Conservation (phyloP, 352 stramenopile species). For the Pythium folliculosum region DNA sequence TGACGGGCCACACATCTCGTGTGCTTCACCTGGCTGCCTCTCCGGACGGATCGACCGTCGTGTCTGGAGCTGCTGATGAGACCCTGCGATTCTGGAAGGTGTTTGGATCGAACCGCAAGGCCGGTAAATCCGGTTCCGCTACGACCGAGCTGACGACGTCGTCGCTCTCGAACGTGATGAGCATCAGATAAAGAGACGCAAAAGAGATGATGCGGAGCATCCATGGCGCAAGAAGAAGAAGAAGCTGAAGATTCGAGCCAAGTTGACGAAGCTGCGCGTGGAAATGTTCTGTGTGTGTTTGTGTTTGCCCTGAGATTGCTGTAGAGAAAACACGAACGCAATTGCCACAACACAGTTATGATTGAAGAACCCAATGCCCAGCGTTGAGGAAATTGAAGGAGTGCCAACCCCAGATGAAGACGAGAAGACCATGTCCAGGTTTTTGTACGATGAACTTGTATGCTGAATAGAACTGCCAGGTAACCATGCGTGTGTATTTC, state of each 20-base stretch:
- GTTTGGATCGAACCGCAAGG: slow-evolving; percentile 91
- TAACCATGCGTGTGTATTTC: slow-evolving; percentile 1
- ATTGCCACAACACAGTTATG: not conserved
- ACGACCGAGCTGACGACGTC: slow-evolving; percentile 60
- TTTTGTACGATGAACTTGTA: slow-evolving; percentile 31
- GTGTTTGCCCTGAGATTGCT: slow-evolving; percentile 13
- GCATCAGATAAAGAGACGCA: slow-evolving; percentile 59
- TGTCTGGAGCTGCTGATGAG: slow-evolving; percentile 97
- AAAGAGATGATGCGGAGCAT: not conserved
- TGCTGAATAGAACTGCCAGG: slow-evolving; percentile 30
- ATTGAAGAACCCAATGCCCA: slow-evolving; percentile 5
- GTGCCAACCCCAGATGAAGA: not conserved
- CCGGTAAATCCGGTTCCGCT: slow-evolving; percentile 55
- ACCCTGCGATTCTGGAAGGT: slow-evolving; percentile 99
- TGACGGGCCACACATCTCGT: slow-evolving; percentile 96
- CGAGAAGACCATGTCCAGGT: slow-evolving; percentile 3
- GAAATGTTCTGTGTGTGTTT: slow-evolving; percentile 8
- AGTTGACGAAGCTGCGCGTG: not conserved
- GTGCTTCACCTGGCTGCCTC: slow-evolving; percentile 97
- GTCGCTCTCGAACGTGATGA: slow-evolving; percentile 79
- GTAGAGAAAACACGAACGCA: slow-evolving; percentile 12
- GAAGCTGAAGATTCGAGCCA: not conserved
- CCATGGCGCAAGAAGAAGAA: too few relatives aligned
- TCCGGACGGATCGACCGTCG: slow-evolving; percentile 96
- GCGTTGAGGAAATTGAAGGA: slow-evolving; percentile 3